Conservation (phyloP, 768 basidiomycete genomes). For the Boletus pseudo-olivaceus region DNA sequence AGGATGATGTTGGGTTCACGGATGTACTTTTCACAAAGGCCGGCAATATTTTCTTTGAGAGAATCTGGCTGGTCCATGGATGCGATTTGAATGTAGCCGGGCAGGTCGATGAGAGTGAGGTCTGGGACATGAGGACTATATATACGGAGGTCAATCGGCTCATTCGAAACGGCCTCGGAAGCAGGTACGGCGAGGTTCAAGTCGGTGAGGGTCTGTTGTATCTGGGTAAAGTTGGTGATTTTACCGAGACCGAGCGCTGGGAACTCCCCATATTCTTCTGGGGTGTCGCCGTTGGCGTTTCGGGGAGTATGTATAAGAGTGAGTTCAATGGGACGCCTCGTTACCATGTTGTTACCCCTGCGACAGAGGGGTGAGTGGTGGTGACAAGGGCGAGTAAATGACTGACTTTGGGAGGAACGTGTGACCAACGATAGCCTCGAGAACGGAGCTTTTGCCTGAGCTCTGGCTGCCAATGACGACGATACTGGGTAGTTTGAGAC, state of each 20-base stretch:
- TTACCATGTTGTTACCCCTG: conserved; percentile 99
- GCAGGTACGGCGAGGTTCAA: conserved; percentile 91
- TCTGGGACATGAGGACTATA: conserved; percentile 96
- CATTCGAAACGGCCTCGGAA: conserved; percentile 87
- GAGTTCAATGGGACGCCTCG: conserved; percentile 94
- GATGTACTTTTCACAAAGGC: conserved; percentile 93
- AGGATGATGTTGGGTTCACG: conserved; percentile 99
- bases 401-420: conserved; percentile 97
- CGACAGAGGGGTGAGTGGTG: neutral
- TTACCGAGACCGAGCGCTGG: conserved; percentile 85
- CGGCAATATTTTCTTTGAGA: conserved; percentile 88
- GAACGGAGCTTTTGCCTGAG: conserved; percentile 95
- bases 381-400: neutral
- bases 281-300: conserved; percentile 43
- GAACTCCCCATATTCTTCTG: conserved; percentile 90
- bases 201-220: conserved; percentile 91
- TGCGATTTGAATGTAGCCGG: conserved; percentile 94
- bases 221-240: conserved; percentile 85
- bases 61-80: conserved; percentile 94
- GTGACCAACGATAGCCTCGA: conserved; percentile 96
- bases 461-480: conserved; percentile 99
- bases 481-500: conserved; percentile 92
- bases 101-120: conserved; percentile 94
- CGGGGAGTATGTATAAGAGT: conserved; percentile 91
- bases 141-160: conserved; percentile 95